phyloP scores from a whole-genome alignment of 306 rosid species.

The Prunus fruticosa region DNA sequence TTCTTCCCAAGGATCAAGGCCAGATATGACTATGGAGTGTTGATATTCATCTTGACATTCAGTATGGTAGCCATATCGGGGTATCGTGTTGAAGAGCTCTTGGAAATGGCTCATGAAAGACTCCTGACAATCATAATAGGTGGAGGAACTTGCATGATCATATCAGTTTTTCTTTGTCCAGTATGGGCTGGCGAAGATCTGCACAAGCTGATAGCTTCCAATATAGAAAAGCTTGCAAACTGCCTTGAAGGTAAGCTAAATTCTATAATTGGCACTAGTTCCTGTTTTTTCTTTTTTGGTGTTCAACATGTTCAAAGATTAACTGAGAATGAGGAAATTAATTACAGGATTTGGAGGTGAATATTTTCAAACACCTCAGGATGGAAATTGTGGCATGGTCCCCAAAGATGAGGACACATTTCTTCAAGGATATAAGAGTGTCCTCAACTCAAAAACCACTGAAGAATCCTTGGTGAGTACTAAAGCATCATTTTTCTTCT shows the following conservation, averaged over 20 bases:
- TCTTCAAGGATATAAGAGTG: conserved; percentile 59
- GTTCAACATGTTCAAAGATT: background rate
- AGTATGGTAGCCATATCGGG: conserved; percentile 79
- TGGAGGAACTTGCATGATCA: conserved; percentile 57
- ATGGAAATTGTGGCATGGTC: conserved; percentile 18
- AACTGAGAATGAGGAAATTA: background rate
- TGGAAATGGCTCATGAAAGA: conserved; percentile 64
- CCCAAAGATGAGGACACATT: conserved; percentile 36
- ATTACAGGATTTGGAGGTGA: conserved; percentile 62
- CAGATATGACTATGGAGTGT: conserved; percentile 79
- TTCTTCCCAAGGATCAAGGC: conserved; percentile 74
- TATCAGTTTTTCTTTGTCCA: conserved; percentile 62
- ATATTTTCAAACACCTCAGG: conserved; percentile 45
- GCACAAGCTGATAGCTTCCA: conserved; percentile 67
- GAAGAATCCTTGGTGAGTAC: conserved; percentile 68
- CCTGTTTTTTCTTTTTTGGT: background rate
- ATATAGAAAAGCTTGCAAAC: conserved; percentile 68
- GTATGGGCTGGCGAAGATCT: conserved; percentile 96
- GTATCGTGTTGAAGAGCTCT: conserved; percentile 44
- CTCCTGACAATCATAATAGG: conserved; percentile 64
- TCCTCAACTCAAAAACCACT: conserved; percentile 59
- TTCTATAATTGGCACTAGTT: background rate
- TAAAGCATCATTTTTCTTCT: background rate
- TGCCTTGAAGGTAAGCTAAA: conserved; percentile 53
- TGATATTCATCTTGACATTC: conserved; percentile 83